Percentiles rank a stretch among this genome's conserved stretches.
phyloP scores from a whole-genome alignment of 108 stramenopile species.

The Thalassiosira profunda region DNA sequence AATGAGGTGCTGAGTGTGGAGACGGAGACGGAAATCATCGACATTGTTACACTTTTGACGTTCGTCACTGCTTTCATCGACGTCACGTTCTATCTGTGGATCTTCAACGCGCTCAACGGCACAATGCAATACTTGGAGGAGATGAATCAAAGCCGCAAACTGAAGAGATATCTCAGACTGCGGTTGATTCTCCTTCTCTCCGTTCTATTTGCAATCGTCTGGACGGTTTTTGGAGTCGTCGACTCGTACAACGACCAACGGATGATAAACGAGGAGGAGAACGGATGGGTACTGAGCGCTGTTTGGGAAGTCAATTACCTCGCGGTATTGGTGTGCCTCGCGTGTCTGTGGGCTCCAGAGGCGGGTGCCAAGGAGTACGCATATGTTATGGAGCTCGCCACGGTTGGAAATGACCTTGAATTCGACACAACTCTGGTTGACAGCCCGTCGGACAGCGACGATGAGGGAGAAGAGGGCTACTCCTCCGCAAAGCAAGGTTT shows the following conservation, averaged over 20 bases:
- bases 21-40: constrained; percentile 75
- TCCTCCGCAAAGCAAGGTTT: background rate
- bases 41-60: constrained; percentile 74
- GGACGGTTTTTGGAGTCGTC: constrained; percentile 85
- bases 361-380: constrained; percentile 86
- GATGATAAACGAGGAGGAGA: constrained; percentile 68
- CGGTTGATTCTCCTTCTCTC: constrained; percentile 78
- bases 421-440: constrained; percentile 52
- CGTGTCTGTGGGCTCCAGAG: constrained; percentile 83
- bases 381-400: constrained; percentile 87
- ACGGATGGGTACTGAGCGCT: constrained; percentile 72
- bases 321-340: constrained; percentile 69
- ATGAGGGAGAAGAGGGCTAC: constrained; percentile 31
- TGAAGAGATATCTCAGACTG: constrained; percentile 79
- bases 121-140: constrained; percentile 89
- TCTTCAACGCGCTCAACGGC: constrained; percentile 77
- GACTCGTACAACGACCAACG: constrained; percentile 69
- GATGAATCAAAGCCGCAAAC: constrained; percentile 81
- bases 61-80: constrained; percentile 68
- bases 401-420: constrained; percentile 51
- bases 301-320: constrained; percentile 87
- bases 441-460: constrained; percentile 51
- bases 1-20: constrained; percentile 63
- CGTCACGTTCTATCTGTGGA: constrained; percentile 87
- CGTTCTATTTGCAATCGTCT: constrained; percentile 79